Conservation (phyloP, 2,329 filamentous ascomycete genomes). For the Amauroascus verrucosus region DNA sequence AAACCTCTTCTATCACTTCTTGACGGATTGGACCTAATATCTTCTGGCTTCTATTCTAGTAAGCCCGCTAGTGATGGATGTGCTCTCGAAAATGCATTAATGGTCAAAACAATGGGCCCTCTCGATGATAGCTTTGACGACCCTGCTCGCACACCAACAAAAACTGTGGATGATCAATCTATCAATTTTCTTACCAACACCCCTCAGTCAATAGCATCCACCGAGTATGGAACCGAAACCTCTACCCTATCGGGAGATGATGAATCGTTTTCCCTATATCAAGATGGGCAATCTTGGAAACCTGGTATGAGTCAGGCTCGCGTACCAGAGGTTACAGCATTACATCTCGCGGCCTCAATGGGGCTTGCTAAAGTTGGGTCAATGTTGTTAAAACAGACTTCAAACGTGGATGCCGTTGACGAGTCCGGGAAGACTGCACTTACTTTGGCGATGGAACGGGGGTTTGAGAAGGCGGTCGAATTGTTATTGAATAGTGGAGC, state of each 20-base stretch:
- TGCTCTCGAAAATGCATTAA: not conserved
- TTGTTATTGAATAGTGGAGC: not conserved
- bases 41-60: not conserved
- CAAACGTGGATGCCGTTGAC: not conserved
- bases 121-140: not conserved
- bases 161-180: not conserved
- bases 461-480: not conserved
- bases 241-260: not conserved
- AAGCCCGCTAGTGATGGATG: not conserved
- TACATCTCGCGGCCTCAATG: slow-evolving; percentile 1
- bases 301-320: not conserved
- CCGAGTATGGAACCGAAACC: not conserved
- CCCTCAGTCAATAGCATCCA: not conserved
- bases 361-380: not conserved
- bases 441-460: not conserved
- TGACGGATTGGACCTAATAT: not conserved
- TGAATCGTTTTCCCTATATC: not conserved
- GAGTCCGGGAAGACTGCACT: not conserved
- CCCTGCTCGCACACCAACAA: not conserved
- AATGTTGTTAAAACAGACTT: not conserved
- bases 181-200: not conserved
- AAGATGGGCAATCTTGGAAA: not conserved
- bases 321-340: not conserved
- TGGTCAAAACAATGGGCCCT: not conserved
- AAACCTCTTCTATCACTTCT: not conserved